Base-by-base conservation (phyloP, 306 rosid genomes). In the Mimosa bimucronata region DNA sequence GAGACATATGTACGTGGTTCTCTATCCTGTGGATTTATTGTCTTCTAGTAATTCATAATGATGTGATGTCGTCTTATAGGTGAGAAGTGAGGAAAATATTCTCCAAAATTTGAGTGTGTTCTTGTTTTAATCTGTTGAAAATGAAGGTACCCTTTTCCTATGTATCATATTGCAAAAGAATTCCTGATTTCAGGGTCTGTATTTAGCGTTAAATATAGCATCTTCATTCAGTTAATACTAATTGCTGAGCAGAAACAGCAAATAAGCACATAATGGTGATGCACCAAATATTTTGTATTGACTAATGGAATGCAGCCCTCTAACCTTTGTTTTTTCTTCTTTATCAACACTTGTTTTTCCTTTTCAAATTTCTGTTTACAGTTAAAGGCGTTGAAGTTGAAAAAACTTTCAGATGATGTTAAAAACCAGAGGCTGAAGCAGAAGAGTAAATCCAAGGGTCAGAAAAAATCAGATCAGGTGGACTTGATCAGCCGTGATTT, bases 311-410 rank as follows among this genome's bases (percentile, higher is more conserved):
- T 48, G 77, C 66, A 60, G 71, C 77, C 44, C 19, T 28, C 66
- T 64, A 25, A 81, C 28, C 68, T 68, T 7, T 2, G 9, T 4
- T 21, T 69, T 23, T 69, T 13, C 11, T 69, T 69, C 73, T 67
- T 62, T 21, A 10, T 67, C 64, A 19, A 55, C 31, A 52, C 16
- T 58, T 25, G 11, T 3, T 57, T 14, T 34, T 34, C 5, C 38
- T 34, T 29, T 31, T 34, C 13, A 4, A 64, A 69, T 29, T 66
- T 62, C 62, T 52, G 48, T 64, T 77, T 34, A 83, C 81, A 92
- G 97, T 84, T 92, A 70, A 92, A 91, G 91, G 80, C 90, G 48
- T 64, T 85, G 91, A 88, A 86, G 84, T 86, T 94, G 85, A 91
- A 83, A 86, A 92, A 91, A 60, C 46, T 92, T 50, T 90, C 94